Conservation (phyloP, 2,329 filamentous ascomycete species). For the Eurotiales sp. region DNA sequence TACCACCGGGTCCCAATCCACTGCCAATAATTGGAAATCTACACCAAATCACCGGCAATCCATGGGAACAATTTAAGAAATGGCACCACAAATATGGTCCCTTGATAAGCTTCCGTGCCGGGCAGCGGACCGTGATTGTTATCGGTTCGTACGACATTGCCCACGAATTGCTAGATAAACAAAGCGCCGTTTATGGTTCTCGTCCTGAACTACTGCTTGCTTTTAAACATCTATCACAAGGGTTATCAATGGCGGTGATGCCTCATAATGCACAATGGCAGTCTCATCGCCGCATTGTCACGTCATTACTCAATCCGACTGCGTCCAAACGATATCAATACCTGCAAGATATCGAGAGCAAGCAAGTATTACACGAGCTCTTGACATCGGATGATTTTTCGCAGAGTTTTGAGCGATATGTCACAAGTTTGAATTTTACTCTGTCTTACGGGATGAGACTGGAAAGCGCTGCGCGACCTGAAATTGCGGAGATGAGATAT, state of each 20-base stretch:
- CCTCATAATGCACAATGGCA: conserved; percentile 49
- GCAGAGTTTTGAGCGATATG: conserved; percentile 47
- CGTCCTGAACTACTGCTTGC: conserved; percentile 26
- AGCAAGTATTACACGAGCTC: conserved; percentile 42
- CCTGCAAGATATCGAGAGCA: conserved; percentile 49
- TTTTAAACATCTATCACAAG: conserved; percentile 28
- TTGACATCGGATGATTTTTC: conserved; percentile 42
- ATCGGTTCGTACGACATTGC: conserved; percentile 23
- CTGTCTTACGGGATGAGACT: conserved; percentile 52
- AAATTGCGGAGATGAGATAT: conserved; percentile 1
- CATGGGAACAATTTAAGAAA: conserved; percentile 22
- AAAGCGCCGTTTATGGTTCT: conserved; percentile 37
- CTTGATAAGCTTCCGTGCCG: neutral
- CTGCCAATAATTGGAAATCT: conserved; percentile 21
- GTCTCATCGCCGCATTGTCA: conserved; percentile 40
- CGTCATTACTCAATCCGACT: conserved; percentile 44
- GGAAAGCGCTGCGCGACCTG: conserved; percentile 25
- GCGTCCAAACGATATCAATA: conserved; percentile 45
- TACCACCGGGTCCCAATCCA: conserved; percentile 18
- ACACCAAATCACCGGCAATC: conserved; percentile 18
- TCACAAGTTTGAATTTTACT: conserved; percentile 48
- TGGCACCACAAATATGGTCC: conserved; percentile 32
- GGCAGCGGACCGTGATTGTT: neutral
- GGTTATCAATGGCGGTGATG: conserved; percentile 46
- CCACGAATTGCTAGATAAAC: conserved; percentile 37